phyloP scores from a whole-genome alignment of 805 yeast species.

The Alloascoidea africana region DNA sequence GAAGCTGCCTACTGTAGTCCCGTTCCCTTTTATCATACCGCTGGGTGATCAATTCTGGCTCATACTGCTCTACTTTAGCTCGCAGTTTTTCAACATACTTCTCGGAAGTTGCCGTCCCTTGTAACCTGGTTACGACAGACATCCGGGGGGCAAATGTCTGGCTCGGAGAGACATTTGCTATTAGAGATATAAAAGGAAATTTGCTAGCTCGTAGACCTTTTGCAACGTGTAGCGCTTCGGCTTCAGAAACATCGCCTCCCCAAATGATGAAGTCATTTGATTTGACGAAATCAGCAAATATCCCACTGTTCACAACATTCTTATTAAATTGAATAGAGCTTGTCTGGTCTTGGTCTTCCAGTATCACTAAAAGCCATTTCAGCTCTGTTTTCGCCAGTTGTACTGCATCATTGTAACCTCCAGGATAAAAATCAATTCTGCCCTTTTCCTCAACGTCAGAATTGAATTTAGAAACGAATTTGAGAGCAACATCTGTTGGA shows the following conservation, averaged over 20 bases:
- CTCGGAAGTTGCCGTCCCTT: constrained; percentile 33
- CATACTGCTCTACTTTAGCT: constrained; percentile 37
- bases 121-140: constrained; percentile 45
- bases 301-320: constrained; percentile 35
- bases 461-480: background rate
- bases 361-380: constrained; percentile 56
- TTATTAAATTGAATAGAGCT: constrained; percentile 36
- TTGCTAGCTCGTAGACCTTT: constrained; percentile 54
- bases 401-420: constrained; percentile 72
- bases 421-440: constrained; percentile 14
- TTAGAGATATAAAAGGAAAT: constrained; percentile 70
- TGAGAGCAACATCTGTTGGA: background rate
- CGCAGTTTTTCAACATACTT: constrained; percentile 28
- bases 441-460: background rate
- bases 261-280: constrained; percentile 50
- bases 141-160: constrained; percentile 28
- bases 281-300: constrained; percentile 29
- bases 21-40: constrained; percentile 49
- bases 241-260: constrained; percentile 77
- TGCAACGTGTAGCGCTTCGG: constrained; percentile 77
- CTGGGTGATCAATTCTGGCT: constrained; percentile 42
- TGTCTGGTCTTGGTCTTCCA: constrained; percentile 62
- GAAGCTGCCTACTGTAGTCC: constrained; percentile 36
- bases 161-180: constrained; percentile 29
- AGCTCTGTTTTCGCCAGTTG: constrained; percentile 53